Percentiles rank a stretch among this genome's conserved stretches.
Conservation (phyloP, 163 green algal species). For the Trebouxiophyceae sp. region DNA sequence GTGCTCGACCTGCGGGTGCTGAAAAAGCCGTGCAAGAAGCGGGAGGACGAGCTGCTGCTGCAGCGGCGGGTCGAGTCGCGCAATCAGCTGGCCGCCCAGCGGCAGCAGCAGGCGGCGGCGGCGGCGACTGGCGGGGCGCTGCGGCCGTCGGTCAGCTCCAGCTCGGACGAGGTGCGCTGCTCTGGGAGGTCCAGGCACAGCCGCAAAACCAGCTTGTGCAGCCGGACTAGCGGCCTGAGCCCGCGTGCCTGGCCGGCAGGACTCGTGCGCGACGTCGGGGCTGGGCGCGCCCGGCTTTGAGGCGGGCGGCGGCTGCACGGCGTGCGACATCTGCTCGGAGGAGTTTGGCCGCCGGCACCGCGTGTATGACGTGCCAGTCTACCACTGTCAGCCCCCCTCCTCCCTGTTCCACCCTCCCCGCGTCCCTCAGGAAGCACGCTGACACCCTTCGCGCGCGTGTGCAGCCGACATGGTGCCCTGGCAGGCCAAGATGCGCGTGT, state of each 20-base stretch:
- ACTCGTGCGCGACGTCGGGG: too few species aligned
- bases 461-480: constrained; percentile 14
- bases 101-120: neutral
- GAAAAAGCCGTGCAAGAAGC: constrained; percentile 11
- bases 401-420: too few species aligned
- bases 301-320: neutral
- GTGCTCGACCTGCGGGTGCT: constrained; percentile 11
- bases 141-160: too few species aligned
- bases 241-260: too few species aligned
- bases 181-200: too few species aligned
- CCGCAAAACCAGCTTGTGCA: too few species aligned
- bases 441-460: neutral
- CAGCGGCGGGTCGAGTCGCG: neutral
- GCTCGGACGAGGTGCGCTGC: neutral
- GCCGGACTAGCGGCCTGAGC: too few species aligned
- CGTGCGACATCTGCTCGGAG: constrained; percentile 14
- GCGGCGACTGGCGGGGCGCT: too few species aligned
- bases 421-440: neutral
- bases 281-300: neutral
- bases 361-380: constrained; percentile 1
- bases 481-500: constrained; percentile 13
- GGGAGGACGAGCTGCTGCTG: neutral
- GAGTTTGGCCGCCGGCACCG: constrained; percentile 6
- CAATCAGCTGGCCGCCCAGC: constrained; percentile 4
- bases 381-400: constrained; percentile 3